A percentile compares a stretch with the other conserved stretches of the same genome.
Conservation (phyloP, 108 stramenopile species). For the Fragilaria crotonensis region DNA sequence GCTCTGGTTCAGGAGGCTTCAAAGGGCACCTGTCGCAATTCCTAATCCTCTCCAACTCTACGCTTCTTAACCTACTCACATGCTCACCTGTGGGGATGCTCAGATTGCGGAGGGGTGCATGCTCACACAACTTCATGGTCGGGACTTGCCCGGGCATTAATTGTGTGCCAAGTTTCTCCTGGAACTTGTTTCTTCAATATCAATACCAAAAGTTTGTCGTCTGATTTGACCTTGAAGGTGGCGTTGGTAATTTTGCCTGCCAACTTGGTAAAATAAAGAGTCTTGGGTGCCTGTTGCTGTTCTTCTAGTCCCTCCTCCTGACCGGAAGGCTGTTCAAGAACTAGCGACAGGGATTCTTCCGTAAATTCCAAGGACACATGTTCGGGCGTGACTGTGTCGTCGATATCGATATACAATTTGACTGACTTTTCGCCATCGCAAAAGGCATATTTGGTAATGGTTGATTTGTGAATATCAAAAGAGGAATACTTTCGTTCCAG, state of each 20-base stretch:
- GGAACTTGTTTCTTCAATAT: conserved; percentile 52
- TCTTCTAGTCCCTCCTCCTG: conserved; percentile 8
- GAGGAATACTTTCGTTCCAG: conserved; percentile 8
- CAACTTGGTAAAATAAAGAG: conserved; percentile 56
- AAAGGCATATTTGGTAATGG: conserved; percentile 83
- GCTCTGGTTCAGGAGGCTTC: no score
- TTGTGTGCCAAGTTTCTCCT: conserved; percentile 40
- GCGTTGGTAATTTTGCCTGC: conserved; percentile 51
- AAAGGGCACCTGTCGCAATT: no score
- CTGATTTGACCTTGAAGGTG: conserved; percentile 47
- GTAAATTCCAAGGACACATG: conserved; percentile 54
- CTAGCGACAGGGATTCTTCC: conserved; percentile 43
- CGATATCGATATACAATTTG: conserved; percentile 66
- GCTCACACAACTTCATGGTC: conserved; percentile 54
- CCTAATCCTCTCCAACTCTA: no score
- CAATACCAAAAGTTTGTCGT: conserved; percentile 45
- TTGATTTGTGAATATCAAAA: conserved; percentile 58
- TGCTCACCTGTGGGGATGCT: no score
- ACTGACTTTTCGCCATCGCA: conserved; percentile 55
- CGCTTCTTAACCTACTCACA: no score
- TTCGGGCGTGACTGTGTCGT: conserved; percentile 38
- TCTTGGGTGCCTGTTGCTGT: conserved; percentile 16
- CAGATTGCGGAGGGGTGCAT: no score
- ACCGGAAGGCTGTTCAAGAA: conserved; percentile 45
- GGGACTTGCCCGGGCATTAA: conserved; percentile 47